Evolutionary conservation across 169 alveolate genomes (phyloP), one percentile per base, ranked within the genome.

Genomic region (Blepharisma undulans): DNA sequence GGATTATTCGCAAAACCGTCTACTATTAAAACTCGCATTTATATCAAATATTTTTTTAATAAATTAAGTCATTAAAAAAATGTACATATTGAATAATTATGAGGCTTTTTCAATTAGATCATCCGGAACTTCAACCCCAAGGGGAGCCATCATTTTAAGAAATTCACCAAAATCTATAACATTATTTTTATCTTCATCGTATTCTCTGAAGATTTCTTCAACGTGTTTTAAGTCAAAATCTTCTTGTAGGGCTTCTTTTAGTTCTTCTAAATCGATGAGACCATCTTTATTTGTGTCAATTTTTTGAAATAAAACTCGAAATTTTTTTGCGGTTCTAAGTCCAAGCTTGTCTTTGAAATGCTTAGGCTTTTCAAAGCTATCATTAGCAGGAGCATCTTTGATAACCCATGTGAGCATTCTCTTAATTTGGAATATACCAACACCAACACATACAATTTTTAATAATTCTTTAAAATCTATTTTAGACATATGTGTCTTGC

Each of bases 21-120:
- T 27, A 95, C 96, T 22, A 95, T 92, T 25, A 95, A 72, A 48
- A 95, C 94, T 93, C 94, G 91, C 97, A 95, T 95, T 48, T 48
- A 48, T 48, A 48, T 10, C 7, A 48, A 48, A 48, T 48, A 48
- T 48, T 48, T 48, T 48, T 48, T 48, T 48, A 48, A 48, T 48
- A 18, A n/a, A 48, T 48, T 48, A 48, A 48, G 66, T 48, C 66
- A 48, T 48, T 48, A 48, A 48, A 48, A 48, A 48, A 48, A 5
- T 18, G 7, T 3, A 48, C 66, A 5, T 48, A 48, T 48, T 10
- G 66, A 48, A 48, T 48, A 48, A 48, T 48, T 48, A 48, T 48
- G 66, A 48, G 7, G 66, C 66, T 48, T 48, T 48, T 1, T 48
- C 66, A 48, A 48, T 48, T 18, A 48, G 12, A 48, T 48, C 66